Evolutionary conservation across 2,329 filamentous ascomycete genomes (phyloP), one percentile per base, ranked within the genome.

Genomic region (Lachnellula subtilissima): DNA sequence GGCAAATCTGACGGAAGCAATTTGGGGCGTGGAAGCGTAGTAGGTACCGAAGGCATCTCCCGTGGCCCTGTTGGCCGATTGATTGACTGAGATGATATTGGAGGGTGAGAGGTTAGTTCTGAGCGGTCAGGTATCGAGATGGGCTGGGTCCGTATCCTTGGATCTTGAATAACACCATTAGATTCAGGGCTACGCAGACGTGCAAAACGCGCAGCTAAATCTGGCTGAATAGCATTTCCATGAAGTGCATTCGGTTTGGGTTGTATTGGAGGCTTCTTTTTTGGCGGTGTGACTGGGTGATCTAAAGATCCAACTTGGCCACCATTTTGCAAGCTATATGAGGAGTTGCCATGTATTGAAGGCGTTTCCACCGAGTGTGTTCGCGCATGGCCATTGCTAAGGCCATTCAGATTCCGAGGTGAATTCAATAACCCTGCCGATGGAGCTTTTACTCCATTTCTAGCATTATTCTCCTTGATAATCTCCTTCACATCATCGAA

Each of bases 201-300:
- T 42, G 81, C 78, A 65, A 87, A 86, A 42, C 84, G 76, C 52
- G 78, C 73, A 14, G 74, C 72, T 48, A 86, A 71, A 60, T 86
- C 84, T 52, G 75, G 66, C 19, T 73, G 72, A 15, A 86, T 68
- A 4, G 78, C 75, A 43, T 85, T 84, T 1, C 86, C 85, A 63
- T 86, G 84, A 2, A 90, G 74, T 4, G 79, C 78, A 52, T 83
- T 76, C 0, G 88, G 88, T 62, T 91, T 91, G 2, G 87, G 86
- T 23, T 85, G 82, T 8, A 87, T 73, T 4, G 67, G 61, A 9
- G 75, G 72, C 57, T 68, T 68, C 53, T 63, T 59, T 46, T 55
- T 64, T 12, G 50, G 28, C 39, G 48, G 42, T 4, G 32, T 50
- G 39, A 22, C 22, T 25, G 45, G 17, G 5, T 15, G 15, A 15